phyloP scores from a whole-genome alignment of 495 filamentous ascomycete species.

The Podospora appendiculata region DNA sequence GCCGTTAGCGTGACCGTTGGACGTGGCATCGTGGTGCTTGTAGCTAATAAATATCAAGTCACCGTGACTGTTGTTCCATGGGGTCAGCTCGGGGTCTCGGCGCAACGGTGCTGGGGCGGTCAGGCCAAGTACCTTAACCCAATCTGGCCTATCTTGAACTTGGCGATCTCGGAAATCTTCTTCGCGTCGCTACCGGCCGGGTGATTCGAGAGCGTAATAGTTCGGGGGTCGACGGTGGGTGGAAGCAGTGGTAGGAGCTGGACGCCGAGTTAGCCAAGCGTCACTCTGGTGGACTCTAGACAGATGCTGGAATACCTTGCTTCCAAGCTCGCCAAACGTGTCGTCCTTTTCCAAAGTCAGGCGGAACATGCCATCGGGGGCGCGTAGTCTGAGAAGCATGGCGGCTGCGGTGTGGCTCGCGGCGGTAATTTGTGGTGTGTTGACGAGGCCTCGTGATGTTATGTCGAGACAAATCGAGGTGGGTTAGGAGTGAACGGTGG shows the following conservation, averaged over 20 bases:
- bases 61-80: slow-evolving; percentile 56
- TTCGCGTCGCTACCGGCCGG: slow-evolving; percentile 70
- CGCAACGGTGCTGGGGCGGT: not conserved
- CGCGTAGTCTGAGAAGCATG: slow-evolving; percentile 64
- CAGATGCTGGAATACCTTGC: slow-evolving; percentile 29
- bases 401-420: not conserved
- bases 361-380: slow-evolving; percentile 64
- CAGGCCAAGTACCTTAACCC: slow-evolving; percentile 54
- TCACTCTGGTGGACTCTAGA: not conserved
- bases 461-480: not conserved
- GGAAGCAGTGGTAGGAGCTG: slow-evolving; percentile 40
- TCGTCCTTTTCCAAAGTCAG: slow-evolving; percentile 53
- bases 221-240: slow-evolving; percentile 59
- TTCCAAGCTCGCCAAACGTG: slow-evolving; percentile 43
- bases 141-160: slow-evolving; percentile 59
- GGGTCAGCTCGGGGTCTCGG: not conserved
- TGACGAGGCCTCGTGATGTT: not conserved
- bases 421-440: not conserved
- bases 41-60: slow-evolving; percentile 86
- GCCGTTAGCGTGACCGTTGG: slow-evolving; percentile 23
- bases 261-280: slow-evolving; percentile 1
- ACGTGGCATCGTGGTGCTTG: slow-evolving; percentile 33
- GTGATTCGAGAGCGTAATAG: slow-evolving; percentile 72
- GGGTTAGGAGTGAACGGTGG: too few relatives aligned
- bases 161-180: slow-evolving; percentile 55